Base-by-base conservation (phyloP, 805 yeast genomes). In the Myxozyma melibiosi region DNA sequence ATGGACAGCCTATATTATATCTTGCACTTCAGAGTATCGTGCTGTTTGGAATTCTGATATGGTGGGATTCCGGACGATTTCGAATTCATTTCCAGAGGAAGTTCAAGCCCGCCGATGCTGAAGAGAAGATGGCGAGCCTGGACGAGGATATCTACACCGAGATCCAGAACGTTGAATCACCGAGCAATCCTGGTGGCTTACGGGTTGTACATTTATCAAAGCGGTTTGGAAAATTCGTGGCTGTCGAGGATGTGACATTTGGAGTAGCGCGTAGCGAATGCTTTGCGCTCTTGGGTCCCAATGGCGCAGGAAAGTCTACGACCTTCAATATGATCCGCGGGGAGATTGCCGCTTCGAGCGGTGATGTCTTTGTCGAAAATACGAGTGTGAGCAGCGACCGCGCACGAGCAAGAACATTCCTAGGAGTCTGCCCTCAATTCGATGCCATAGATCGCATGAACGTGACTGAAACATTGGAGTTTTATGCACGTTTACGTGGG, bases 271-370 rank as follows among this genome's bases (percentile, higher is more conserved):
- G 63, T 4, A 67, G 67, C n/a, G 74, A 71, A 41, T 65, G 70
- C 43, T 71, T 72, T 62, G 75, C 73, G 1, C 58, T 72, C 24
- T 65, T 72, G 27, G 75, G 75, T 0, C 75, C 75, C 1, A 72
- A 72, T 45, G 75, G 75, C 28, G 75, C 75, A 2, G 75, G 75
- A 2, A 72, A 72, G 51, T 70, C 74, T 3, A 71, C 75, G 5
- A 64, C 67, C 6, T 70, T 72, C 57, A 69, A 71, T 54, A 65
- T 72, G 70, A 68, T 72, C 49, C 67, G 74, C 4, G 75, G 74
- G 2, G 75, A 72, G 46, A 54, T 67, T 18, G 48, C 46, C 11
- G 69, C 73, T 0, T 55, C 67, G 4, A 48, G 43, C 2, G 75
- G 75, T 16, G 49, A 30, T 31, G 49, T 62, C 14, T 62, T 44